Conservation (phyloP, 805 yeast genomes). For the Candida anglica region DNA sequence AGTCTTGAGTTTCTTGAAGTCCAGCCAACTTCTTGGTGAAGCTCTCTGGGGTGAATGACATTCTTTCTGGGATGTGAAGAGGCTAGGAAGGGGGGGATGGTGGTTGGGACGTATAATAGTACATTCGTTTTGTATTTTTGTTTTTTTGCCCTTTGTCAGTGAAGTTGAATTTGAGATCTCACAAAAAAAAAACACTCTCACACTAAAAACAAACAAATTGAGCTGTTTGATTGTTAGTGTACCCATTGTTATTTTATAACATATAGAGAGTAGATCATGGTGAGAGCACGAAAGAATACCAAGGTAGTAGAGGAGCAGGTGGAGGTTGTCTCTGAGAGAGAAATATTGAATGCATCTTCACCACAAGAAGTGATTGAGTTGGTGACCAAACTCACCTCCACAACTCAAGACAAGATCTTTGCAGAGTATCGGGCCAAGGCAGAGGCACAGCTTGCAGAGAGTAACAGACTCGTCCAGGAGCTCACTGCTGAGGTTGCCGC, state of each 20-base stretch:
- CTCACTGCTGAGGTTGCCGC: conserved; percentile 19
- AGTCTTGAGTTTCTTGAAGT: conserved; percentile 43
- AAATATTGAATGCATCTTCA: conserved; percentile 3
- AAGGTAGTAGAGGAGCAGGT: background rate
- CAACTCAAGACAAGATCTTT: conserved; percentile 2
- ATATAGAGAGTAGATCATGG: conserved; percentile 1
- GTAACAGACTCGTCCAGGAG: conserved; percentile 17
- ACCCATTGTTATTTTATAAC: too few species aligned
- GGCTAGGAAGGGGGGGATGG: too few species aligned
- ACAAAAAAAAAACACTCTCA: too few species aligned
- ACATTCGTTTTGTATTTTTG: too few species aligned
- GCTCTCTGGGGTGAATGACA: conserved; percentile 36
- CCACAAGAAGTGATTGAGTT: background rate
- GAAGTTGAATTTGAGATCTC: too few species aligned
- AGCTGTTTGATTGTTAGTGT: too few species aligned
- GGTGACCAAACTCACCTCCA: conserved; percentile 1
- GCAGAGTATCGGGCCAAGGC: conserved; percentile 7
- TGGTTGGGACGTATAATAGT: too few species aligned
- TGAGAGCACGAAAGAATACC: background rate
- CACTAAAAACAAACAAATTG: too few species aligned
- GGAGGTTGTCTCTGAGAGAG: conserved; percentile 2
- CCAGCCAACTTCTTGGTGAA: conserved; percentile 31
- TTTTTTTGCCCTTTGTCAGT: too few species aligned
- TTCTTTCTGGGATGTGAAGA: conserved; percentile 8
- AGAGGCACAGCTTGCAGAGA: conserved; percentile 12